Evolutionary conservation across 2,329 filamentous ascomycete genomes (phyloP).

Genomic region (Graphilbum ipis-grandicollis): DNA sequence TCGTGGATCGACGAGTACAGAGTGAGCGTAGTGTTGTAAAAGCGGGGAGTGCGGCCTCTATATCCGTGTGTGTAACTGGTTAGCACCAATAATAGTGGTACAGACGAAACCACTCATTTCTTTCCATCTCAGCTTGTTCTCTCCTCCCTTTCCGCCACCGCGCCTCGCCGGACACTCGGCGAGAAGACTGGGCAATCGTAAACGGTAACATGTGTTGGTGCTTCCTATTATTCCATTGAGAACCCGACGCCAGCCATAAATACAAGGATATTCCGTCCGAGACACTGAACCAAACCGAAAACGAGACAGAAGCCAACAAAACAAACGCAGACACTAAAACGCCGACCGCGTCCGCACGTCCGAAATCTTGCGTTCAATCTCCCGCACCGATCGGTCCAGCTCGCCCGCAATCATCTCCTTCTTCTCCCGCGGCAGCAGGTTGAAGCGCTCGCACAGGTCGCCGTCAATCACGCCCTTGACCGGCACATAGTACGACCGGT

Average conservation of each 20-base stretch:
- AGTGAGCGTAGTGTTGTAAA: neutral
- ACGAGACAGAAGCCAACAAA: neutral
- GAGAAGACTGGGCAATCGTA: too few species aligned
- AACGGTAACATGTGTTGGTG: too few species aligned
- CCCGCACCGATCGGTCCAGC: slow-evolving; percentile 72
- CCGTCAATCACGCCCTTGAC: slow-evolving; percentile 96
- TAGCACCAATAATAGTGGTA: too few species aligned
- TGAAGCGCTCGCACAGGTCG: slow-evolving; percentile 85
- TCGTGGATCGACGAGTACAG: slow-evolving; percentile 4
- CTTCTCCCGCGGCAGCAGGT: slow-evolving; percentile 67
- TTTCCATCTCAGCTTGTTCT: too few species aligned
- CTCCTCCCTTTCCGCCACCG: too few species aligned
- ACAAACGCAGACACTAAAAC: slow-evolving; percentile 20
- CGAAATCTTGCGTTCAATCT: slow-evolving; percentile 93
- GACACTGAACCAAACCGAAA: neutral
- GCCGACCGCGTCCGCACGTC: slow-evolving; percentile 41
- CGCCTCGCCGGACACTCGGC: too few species aligned
- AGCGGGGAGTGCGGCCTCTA: neutral
- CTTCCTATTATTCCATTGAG: too few species aligned
- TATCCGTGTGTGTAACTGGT: too few species aligned
- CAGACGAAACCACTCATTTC: too few species aligned
- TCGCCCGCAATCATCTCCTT: slow-evolving; percentile 92
- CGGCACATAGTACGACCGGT: slow-evolving; percentile 86
- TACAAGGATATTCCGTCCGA: too few species aligned
- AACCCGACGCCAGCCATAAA: too few species aligned